Conservation (phyloP, 805 yeast genomes). For the Torulaspora maleeae region DNA sequence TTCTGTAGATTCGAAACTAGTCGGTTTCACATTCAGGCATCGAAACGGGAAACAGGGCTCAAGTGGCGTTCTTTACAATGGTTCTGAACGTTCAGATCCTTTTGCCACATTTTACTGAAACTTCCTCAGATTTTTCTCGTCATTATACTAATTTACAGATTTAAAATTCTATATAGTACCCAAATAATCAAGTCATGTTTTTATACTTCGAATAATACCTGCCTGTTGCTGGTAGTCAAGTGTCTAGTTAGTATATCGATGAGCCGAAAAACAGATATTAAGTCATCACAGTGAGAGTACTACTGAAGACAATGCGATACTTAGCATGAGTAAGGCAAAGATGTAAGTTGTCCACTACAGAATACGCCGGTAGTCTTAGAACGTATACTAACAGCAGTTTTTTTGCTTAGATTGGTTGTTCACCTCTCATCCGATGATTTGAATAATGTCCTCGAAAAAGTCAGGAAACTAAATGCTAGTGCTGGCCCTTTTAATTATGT, state of each 20-base stretch:
- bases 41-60: conserved; percentile 42
- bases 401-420: conserved; percentile 16
- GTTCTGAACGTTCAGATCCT: conserved; percentile 37
- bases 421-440: conserved; percentile 19
- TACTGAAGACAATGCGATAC: not conserved
- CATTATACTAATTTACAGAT: not conserved
- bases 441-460: conserved; percentile 39
- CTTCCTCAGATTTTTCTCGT: not conserved
- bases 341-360: conserved; percentile 9
- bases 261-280: no score
- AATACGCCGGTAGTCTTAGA: no score
- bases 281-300: not conserved
- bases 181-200: not conserved
- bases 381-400: conserved; percentile 1
- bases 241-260: no score
- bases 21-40: conserved; percentile 95
- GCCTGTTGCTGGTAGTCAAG: no score
- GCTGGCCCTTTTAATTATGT: conserved; percentile 65
- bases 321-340: conserved; percentile 10
- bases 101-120: conserved; percentile 36
- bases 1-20: conserved; percentile 65
- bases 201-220: no score
- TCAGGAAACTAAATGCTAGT: conserved; percentile 47
- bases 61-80: conserved; percentile 35
- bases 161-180: not conserved